A percentile compares a stretch with the other conserved stretches of the same genome.
phyloP scores from a whole-genome alignment of 106 monocot species.

The Triglochin maritima region DNA sequence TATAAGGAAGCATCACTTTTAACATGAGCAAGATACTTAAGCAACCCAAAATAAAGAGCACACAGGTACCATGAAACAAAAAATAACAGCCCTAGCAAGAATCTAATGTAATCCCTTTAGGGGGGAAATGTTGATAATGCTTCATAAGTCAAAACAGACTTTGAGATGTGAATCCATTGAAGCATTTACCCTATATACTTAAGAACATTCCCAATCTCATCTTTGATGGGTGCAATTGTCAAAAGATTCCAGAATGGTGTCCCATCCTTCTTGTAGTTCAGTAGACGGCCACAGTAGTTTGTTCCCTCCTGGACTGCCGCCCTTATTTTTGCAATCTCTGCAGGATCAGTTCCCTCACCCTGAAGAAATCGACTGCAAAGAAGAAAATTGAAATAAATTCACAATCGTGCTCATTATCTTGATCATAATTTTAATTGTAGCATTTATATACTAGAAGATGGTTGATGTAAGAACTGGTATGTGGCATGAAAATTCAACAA shows the following conservation, averaged over 20 bases:
- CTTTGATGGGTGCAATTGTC: constrained; percentile 94
- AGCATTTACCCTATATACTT: constrained; percentile 86
- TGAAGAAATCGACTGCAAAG: constrained; percentile 82
- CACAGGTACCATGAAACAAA: background rate
- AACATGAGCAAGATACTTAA: background rate
- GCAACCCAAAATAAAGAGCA: background rate
- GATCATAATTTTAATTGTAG: too few relatives aligned
- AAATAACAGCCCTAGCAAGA: background rate
- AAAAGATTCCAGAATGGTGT: constrained; percentile 96
- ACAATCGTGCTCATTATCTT: too few relatives aligned
- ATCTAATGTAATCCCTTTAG: too few relatives aligned
- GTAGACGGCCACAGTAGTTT: constrained; percentile 80
- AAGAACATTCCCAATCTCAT: constrained; percentile 71
- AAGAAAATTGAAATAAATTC: too few relatives aligned
- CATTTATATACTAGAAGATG: too few relatives aligned
- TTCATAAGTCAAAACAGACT: background rate
- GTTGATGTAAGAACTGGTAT: too few relatives aligned
- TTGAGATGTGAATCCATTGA: background rate
- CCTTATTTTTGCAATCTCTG: constrained; percentile 78
- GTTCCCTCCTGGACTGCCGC: constrained; percentile 39
- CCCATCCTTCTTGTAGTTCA: constrained; percentile 97
- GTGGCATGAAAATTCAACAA: too few relatives aligned
- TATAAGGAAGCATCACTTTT: background rate
- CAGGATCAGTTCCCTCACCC: constrained; percentile 68
- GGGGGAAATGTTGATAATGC: too few relatives aligned